These are phyloP conservation scores for Diaporthe velutina DNA, from an alignment of 2,329 filamentous ascomycete species.

Conservation along the genomic window DNA sequence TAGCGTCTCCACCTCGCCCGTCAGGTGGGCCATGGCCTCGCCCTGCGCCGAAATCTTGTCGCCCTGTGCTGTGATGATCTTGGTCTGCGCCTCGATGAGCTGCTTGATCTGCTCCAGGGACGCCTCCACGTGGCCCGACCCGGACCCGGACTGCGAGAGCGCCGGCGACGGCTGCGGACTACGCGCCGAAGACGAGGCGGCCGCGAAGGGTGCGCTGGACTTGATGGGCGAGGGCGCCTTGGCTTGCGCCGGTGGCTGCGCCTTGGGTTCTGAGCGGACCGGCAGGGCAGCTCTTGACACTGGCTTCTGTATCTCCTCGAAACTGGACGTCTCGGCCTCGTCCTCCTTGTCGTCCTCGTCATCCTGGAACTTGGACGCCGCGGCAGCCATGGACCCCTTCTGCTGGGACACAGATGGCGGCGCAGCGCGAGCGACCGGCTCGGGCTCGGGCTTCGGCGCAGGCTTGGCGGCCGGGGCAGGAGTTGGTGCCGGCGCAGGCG, in stretches of 20 bases:
- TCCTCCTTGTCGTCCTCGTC: slow-evolving; percentile 70
- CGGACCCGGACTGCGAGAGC: slow-evolving; percentile 55
- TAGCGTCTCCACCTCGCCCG: slow-evolving; percentile 81
- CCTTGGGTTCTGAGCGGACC: slow-evolving; percentile 56
- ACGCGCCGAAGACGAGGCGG: slow-evolving; percentile 55
- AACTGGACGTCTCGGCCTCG: slow-evolving; percentile 78
- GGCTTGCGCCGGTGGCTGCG: slow-evolving; percentile 56
- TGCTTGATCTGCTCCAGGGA: slow-evolving; percentile 83
- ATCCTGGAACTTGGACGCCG: slow-evolving; percentile 90
- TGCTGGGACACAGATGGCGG: slow-evolving; percentile 85
- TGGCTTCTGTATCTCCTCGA: slow-evolving; percentile 87
- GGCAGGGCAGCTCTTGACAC: slow-evolving; percentile 66
- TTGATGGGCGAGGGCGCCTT: slow-evolving; percentile 49
- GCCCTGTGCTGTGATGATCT: slow-evolving; percentile 81
- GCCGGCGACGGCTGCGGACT: slow-evolving; percentile 42
- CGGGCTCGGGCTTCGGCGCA: slow-evolving; percentile 66
- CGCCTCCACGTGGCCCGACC: slow-evolving; percentile 61
- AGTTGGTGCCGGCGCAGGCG: slow-evolving; percentile 57
- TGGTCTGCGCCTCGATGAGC: slow-evolving; percentile 81
- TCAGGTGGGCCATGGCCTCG: slow-evolving; percentile 78
- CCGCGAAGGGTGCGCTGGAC: slow-evolving; percentile 45
- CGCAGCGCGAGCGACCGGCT: slow-evolving; percentile 62
- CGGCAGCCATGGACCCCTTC: slow-evolving; percentile 85
- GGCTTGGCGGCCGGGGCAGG: slow-evolving; percentile 59
- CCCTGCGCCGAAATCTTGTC: slow-evolving; percentile 77